Evolutionary conservation across 2,329 filamentous ascomycete species (phyloP).

Genomic region (Microdochium bolleyi): DNA sequence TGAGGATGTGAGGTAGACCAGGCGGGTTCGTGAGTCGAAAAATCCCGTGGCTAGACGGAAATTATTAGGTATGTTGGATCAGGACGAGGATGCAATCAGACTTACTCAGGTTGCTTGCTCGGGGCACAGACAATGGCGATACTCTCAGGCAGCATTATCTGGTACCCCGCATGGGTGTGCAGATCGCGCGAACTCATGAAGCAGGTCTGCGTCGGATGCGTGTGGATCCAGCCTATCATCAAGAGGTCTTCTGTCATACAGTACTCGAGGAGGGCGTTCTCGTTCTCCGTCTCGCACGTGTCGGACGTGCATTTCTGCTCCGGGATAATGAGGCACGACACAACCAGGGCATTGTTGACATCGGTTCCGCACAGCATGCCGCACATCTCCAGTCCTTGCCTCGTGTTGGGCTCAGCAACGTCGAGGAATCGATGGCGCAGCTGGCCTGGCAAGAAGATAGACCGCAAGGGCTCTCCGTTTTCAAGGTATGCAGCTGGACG

Average conservation of each 20-base stretch:
- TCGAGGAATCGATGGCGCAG: slow-evolving; percentile 69
- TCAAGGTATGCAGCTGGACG: slow-evolving; percentile 82
- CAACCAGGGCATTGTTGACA: slow-evolving; percentile 88
- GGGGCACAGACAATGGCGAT: slow-evolving; percentile 96
- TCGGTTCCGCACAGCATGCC: slow-evolving; percentile 87
- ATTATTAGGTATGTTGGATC: slow-evolving; percentile 5
- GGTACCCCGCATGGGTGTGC: slow-evolving; percentile 90
- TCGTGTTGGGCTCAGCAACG: slow-evolving; percentile 69
- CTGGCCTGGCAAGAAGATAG: slow-evolving; percentile 74
- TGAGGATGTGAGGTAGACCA: slow-evolving; percentile 75
- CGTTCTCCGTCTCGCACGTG: slow-evolving; percentile 91
- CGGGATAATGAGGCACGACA: slow-evolving; percentile 81
- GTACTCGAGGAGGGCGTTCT: slow-evolving; percentile 78
- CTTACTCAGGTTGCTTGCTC: slow-evolving; percentile 66
- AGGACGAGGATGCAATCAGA: slow-evolving; percentile 10
- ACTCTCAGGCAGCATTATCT: slow-evolving; percentile 93
- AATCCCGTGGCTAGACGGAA: slow-evolving; percentile 63
- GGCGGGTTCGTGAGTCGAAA: slow-evolving; percentile 93
- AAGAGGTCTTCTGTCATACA: slow-evolving; percentile 78
- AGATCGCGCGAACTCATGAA: slow-evolving; percentile 95
- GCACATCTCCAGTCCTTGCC: slow-evolving; percentile 81
- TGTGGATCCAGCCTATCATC: slow-evolving; percentile 95
- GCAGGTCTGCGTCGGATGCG: slow-evolving; percentile 91
- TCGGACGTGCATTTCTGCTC: slow-evolving; percentile 86
- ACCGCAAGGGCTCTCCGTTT: slow-evolving; percentile 77